Percentiles rank a stretch among this genome's conserved stretches.
Conservation (phyloP, 495 filamentous ascomycete species). For the Annulohypoxylon bovei region DNA sequence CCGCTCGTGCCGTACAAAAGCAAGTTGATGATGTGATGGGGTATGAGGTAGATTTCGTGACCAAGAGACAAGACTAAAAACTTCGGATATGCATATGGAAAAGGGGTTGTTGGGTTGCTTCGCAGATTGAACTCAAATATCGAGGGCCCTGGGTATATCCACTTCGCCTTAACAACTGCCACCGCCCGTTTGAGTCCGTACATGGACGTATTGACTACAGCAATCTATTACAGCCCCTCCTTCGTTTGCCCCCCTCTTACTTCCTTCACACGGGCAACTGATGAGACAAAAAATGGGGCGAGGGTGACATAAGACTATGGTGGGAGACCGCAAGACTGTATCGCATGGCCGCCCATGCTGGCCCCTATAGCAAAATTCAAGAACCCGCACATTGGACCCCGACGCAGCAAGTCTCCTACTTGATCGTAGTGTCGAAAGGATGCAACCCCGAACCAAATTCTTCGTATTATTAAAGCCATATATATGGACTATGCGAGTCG, state of each 20-base stretch:
- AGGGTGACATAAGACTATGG: constrained; percentile 4
- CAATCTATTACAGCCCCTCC: background rate
- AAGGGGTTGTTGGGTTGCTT: background rate
- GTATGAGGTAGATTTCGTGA: constrained; percentile 20
- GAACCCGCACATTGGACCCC: background rate
- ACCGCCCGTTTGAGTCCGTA: background rate
- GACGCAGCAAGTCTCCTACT: background rate
- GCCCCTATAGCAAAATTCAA: background rate
- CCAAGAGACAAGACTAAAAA: constrained; percentile 13
- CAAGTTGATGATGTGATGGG: background rate
- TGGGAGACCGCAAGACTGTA: background rate
- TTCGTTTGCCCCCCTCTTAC: background rate
- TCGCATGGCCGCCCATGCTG: background rate
- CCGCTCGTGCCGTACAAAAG: constrained; percentile 15
- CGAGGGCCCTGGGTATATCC: constrained; percentile 17
- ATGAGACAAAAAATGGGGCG: background rate
- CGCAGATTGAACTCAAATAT: background rate
- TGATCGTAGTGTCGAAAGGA: constrained; percentile 10
- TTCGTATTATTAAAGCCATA: constrained; percentile 21
- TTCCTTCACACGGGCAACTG: constrained; percentile 1
- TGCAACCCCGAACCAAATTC: constrained; percentile 20
- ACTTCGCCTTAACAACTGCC: background rate
- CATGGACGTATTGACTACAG: background rate
- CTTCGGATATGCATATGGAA: background rate
- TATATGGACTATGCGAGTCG: background rate